These are phyloP conservation scores for Candida sanyaensis DNA, from an alignment of 1,139 yeast genomes.

Conservation along the genomic window DNA sequence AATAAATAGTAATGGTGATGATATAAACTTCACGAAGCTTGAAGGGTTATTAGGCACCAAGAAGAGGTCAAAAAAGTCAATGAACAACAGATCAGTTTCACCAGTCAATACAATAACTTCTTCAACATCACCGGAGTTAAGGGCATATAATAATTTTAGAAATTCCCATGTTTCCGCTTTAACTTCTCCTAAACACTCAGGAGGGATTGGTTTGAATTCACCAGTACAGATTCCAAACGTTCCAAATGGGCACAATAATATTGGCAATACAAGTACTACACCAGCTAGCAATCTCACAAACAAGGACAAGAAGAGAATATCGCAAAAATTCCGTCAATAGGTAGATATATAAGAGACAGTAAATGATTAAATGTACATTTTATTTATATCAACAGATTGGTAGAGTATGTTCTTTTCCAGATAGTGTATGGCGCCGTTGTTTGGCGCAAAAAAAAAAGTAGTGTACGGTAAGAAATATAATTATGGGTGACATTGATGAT, in stretches of 20 bases:
- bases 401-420: no score
- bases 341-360: not conserved
- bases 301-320: constrained; percentile 21
- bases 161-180: constrained; percentile 13
- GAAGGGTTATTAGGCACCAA: constrained; percentile 34
- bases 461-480: no score
- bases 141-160: constrained; percentile 2
- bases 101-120: constrained; percentile 5
- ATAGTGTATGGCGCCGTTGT: no score
- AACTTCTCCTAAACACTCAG: constrained; percentile 9
- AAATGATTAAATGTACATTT: not conserved
- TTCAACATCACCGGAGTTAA: constrained; percentile 7
- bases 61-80: constrained; percentile 23
- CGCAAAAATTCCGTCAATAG: constrained; percentile 19
- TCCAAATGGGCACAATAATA: not conserved
- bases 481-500: no score
- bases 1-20: not conserved
- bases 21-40: constrained; percentile 20
- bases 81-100: constrained; percentile 7
- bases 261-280: constrained; percentile 6
- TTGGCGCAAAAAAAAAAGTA: no score
- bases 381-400: no score
- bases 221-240: constrained; percentile 10
- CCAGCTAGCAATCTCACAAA: constrained; percentile 5
- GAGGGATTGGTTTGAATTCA: constrained; percentile 4